These are phyloP conservation scores for Eimeria zaria DNA, from an alignment of 169 alveolate species.

Conservation along the genomic window DNA sequence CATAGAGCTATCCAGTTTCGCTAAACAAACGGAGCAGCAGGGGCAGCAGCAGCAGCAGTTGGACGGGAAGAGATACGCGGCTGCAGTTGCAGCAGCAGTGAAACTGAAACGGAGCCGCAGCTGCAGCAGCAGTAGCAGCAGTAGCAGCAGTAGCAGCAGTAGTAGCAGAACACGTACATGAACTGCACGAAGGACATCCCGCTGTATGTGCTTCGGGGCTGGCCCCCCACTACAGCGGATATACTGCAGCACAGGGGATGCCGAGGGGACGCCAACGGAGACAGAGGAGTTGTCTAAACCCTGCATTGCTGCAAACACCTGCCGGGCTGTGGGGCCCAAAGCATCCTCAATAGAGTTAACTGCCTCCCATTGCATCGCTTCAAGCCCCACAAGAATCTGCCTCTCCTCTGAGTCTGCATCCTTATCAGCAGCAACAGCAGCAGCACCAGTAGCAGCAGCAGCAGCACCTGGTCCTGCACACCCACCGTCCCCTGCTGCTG, in stretches of 20 bases:
- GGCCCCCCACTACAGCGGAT: constrained; percentile 19
- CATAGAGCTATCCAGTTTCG: background rate
- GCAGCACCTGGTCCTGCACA: background rate
- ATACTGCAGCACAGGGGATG: constrained; percentile 14
- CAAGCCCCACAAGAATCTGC: constrained; percentile 21
- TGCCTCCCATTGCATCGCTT: background rate
- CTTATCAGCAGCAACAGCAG: background rate
- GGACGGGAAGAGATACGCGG: background rate
- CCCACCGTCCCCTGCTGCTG: background rate
- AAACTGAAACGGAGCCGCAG: background rate
- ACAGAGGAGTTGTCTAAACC: background rate
- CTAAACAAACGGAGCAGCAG: background rate
- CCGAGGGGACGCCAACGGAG: background rate
- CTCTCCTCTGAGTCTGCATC: background rate
- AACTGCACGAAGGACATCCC: background rate
- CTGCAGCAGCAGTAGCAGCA: background rate
- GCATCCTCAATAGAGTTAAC: background rate
- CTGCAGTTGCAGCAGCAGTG: background rate
- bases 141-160: background rate
- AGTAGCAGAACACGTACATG: background rate
- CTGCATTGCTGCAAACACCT: constrained; percentile 18
- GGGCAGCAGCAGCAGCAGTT: constrained; percentile 4
- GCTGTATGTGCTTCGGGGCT: background rate
- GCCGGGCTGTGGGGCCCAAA: constrained; percentile 36
- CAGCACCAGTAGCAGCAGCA: background rate